A percentile compares a stretch with the other conserved stretches of the same genome.
Conservation (phyloP, 2,329 filamentous ascomycete species). For the Aspergillus texensis region DNA sequence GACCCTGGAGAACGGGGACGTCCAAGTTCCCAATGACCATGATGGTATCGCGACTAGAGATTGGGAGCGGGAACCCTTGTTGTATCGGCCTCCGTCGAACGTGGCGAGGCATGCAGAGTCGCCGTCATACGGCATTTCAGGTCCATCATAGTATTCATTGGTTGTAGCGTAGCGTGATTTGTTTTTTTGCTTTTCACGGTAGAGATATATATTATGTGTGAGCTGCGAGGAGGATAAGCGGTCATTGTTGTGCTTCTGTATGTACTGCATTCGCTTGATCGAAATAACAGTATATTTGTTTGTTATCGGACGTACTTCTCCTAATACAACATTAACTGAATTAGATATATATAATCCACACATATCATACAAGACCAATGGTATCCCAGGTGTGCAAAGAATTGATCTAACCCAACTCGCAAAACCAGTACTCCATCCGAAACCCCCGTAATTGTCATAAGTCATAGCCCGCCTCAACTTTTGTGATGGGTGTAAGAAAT, state of each 20-base stretch:
- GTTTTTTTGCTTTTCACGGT: not conserved
- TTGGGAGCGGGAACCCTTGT: slow-evolving; percentile 22
- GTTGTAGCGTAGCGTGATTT: not conserved
- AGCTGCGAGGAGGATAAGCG: not conserved
- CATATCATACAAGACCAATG: not conserved
- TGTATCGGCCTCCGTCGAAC: slow-evolving; percentile 6
- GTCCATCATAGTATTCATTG: not conserved
- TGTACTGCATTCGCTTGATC: not conserved
- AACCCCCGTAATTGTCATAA: not conserved
- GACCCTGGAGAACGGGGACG: not conserved
- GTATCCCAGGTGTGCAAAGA: not conserved
- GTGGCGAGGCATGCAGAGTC: slow-evolving; percentile 1
- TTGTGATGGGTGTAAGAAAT: not conserved
- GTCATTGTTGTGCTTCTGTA: not conserved
- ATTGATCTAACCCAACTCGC: not conserved
- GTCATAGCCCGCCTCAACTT: not conserved
- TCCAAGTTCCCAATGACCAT: not conserved
- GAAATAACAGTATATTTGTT: not conserved
- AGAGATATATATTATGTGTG: slow-evolving; percentile 1
- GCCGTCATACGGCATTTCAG: slow-evolving; percentile 1
- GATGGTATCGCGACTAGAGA: slow-evolving; percentile 18
- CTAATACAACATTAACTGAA: not conserved
- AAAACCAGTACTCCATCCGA: not conserved
- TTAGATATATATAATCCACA: not conserved
- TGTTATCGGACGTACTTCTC: not conserved